Conservation (phyloP, 1,139 yeast genomes). For the Protomyces macrosporus region DNA sequence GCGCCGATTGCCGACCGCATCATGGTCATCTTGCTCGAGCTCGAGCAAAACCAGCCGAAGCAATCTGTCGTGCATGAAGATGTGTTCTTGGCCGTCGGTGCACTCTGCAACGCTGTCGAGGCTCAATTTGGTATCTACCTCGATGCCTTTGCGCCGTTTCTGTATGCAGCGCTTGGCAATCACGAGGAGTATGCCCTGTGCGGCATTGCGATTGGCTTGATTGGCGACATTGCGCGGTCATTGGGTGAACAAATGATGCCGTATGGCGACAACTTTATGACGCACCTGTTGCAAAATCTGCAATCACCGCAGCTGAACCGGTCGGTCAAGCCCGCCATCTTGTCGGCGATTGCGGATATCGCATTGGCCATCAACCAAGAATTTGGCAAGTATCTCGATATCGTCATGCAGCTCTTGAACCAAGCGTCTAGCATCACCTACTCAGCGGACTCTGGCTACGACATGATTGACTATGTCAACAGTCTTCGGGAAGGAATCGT, state of each 20-base stretch:
- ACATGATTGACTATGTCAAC: conserved; percentile 69
- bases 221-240: conserved; percentile 95
- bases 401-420: conserved; percentile 66
- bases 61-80: conserved; percentile 90
- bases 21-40: conserved; percentile 74
- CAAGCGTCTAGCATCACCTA: conserved; percentile 52
- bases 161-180: conserved; percentile 71
- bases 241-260: conserved; percentile 67
- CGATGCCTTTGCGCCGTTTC: conserved; percentile 74
- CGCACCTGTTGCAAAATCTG: conserved; percentile 66
- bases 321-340: conserved; percentile 77
- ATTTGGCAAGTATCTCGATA: conserved; percentile 71
- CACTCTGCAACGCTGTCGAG: conserved; percentile 71
- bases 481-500: conserved; percentile 76
- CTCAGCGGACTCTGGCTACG: conserved; percentile 56
- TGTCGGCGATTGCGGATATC: conserved; percentile 95
- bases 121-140: conserved; percentile 67
- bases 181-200: conserved; percentile 72
- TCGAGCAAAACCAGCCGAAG: conserved; percentile 54
- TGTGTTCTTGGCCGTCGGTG: conserved; percentile 82
- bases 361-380: conserved; percentile 78
- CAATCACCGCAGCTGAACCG: conserved; percentile 50
- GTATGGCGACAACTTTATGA: conserved; percentile 77
- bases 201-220: conserved; percentile 84
- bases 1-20: conserved; percentile 68